Percentiles rank a stretch among this genome's conserved stretches.
These are phyloP conservation scores for Phanerochaete carnosa DNA, from an alignment of 768 basidiomycete genomes.

Conservation along the genomic window DNA sequence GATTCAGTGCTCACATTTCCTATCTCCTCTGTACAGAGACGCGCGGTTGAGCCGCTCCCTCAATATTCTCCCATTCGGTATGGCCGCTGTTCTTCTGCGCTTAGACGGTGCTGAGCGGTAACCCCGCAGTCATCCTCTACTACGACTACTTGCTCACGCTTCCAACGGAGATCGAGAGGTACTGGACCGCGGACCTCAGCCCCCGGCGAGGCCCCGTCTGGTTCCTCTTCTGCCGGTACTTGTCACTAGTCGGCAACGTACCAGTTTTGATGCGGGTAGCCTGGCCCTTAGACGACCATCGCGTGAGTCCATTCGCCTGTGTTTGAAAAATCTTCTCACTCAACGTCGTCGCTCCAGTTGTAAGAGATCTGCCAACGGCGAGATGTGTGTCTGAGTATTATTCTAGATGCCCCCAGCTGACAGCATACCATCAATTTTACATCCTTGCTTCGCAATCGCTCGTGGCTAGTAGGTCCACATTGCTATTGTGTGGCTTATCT, in stretches of 20 bases:
- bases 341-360: background rate
- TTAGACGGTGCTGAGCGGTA: background rate
- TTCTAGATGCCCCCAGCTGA: background rate
- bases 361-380: background rate
- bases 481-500: background rate
- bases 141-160: constrained; percentile 5
- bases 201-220: background rate
- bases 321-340: background rate
- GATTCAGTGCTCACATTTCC: background rate
- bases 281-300: background rate
- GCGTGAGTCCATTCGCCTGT: background rate
- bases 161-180: background rate
- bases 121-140: background rate
- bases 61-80: background rate
- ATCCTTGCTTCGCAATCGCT: constrained; percentile 3
- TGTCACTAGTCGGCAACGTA: background rate
- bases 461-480: background rate
- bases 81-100: background rate
- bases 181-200: background rate
- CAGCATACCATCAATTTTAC: constrained; percentile 2
- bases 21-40: background rate
- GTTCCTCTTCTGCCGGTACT: background rate
- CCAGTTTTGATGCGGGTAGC: background rate
- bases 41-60: background rate
- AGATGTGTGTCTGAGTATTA: background rate